phyloP scores from a whole-genome alignment of 108 stramenopile species.

The Skeletonema menzelii region DNA sequence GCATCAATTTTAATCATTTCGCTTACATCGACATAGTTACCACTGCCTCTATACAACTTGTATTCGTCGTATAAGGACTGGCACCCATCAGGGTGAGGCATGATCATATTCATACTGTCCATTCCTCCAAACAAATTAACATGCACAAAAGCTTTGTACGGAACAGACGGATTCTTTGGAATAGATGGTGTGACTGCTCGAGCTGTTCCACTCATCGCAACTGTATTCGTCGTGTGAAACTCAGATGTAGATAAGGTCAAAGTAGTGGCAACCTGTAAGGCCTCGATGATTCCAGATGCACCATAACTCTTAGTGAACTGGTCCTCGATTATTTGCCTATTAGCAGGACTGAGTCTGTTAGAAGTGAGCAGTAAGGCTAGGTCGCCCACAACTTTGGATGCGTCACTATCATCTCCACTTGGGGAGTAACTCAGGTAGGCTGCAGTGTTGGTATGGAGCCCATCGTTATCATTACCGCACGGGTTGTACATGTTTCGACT shows the following conservation, averaged over 20 bases:
- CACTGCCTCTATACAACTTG: neutral
- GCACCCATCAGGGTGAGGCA: slow-evolving; percentile 21
- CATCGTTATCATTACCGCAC: neutral
- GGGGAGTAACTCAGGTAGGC: slow-evolving; percentile 10
- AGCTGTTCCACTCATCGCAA: neutral
- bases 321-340: slow-evolving; percentile 2
- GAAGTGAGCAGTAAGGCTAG: slow-evolving; percentile 51
- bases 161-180: neutral
- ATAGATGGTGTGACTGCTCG: slow-evolving; percentile 3
- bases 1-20: slow-evolving; percentile 32
- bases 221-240: slow-evolving; percentile 21
- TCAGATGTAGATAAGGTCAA: slow-evolving; percentile 20
- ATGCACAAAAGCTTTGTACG: slow-evolving; percentile 32
- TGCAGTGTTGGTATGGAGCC: neutral
- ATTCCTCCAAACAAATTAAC: slow-evolving; percentile 34
- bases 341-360: slow-evolving; percentile 39
- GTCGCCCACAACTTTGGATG: slow-evolving; percentile 37
- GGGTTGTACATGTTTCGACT: too few relatives aligned
- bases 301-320: neutral
- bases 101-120: slow-evolving; percentile 37
- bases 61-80: slow-evolving; percentile 28
- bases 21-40: neutral
- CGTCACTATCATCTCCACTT: neutral
- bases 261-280: slow-evolving; percentile 8
- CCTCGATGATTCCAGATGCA: neutral